Conservation (phyloP, 495 filamentous ascomycete genomes). For the Apodospora peruviana region DNA sequence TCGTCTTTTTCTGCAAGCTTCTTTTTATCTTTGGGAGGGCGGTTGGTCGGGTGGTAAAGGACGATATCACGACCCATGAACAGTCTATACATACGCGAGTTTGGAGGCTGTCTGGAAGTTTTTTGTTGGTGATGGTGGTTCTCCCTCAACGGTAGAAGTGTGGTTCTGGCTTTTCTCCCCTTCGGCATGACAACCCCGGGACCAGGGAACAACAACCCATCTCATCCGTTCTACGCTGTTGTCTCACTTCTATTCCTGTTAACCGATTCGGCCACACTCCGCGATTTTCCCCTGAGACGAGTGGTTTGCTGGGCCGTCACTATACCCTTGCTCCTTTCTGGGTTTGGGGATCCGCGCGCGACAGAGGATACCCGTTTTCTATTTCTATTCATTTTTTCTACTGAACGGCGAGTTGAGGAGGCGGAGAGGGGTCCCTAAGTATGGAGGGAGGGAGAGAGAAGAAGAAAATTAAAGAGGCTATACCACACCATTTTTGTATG, state of each 20-base stretch:
- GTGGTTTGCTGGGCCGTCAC: neutral
- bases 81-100: constrained; percentile 8
- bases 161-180: too few species aligned
- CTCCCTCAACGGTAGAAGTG: too few species aligned
- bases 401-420: neutral
- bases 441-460: neutral
- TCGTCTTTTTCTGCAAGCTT: constrained; percentile 6
- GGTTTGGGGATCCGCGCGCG: neutral
- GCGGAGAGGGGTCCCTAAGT: neutral
- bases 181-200: too few species aligned
- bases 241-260: neutral
- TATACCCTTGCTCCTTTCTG: neutral
- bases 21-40: constrained; percentile 6
- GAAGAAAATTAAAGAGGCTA: too few species aligned
- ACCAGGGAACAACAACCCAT: too few species aligned
- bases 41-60: constrained; percentile 6
- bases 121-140: too few species aligned
- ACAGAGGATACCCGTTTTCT: neutral
- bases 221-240: too few species aligned
- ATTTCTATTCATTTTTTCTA: too few species aligned
- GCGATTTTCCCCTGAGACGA: neutral
- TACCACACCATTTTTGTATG: too few species aligned
- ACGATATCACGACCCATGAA: constrained; percentile 19
- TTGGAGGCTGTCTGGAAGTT: too few species aligned
- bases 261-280: neutral